phyloP scores from a whole-genome alignment of 257 asterid genomes.

The Eustoma russellianum region DNA sequence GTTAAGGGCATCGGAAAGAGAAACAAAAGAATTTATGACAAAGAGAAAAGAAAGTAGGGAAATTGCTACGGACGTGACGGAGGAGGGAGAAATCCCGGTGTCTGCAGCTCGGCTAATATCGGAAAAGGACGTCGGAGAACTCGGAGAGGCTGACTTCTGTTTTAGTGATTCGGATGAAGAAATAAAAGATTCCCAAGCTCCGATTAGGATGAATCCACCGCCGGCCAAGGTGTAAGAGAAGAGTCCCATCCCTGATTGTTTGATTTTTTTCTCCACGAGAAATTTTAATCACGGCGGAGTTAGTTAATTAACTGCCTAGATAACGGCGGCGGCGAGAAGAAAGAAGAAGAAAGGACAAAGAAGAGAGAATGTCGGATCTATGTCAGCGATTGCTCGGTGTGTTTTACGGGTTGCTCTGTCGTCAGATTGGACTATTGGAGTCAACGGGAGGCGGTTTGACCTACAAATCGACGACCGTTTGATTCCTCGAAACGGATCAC shows the following conservation, averaged over 20 bases:
- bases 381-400: too few relatives aligned
- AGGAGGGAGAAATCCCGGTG: slow-evolving; percentile 27
- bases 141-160: slow-evolving; percentile 13
- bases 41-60: slow-evolving; percentile 42
- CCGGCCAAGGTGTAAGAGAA: slow-evolving; percentile 70
- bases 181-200: slow-evolving; percentile 58
- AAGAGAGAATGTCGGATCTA: too few relatives aligned
- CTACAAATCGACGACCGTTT: too few relatives aligned
- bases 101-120: slow-evolving; percentile 7
- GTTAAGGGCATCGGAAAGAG: slow-evolving; percentile 53
- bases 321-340: background rate
- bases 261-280: background rate
- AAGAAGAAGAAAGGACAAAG: background rate
- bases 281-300: too few relatives aligned
- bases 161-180: slow-evolving; percentile 28
- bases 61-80: slow-evolving; percentile 46
- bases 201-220: slow-evolving; percentile 54
- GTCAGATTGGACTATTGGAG: too few relatives aligned
- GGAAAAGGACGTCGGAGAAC: slow-evolving; percentile 9
- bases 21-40: slow-evolving; percentile 51
- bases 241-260: slow-evolving; percentile 43
- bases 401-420: too few relatives aligned
- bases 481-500: too few relatives aligned
- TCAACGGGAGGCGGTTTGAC: too few relatives aligned
- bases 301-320: too few relatives aligned